Base-by-base conservation (phyloP, 306 rosid genomes). In the Hippophae gyantsensis region DNA sequence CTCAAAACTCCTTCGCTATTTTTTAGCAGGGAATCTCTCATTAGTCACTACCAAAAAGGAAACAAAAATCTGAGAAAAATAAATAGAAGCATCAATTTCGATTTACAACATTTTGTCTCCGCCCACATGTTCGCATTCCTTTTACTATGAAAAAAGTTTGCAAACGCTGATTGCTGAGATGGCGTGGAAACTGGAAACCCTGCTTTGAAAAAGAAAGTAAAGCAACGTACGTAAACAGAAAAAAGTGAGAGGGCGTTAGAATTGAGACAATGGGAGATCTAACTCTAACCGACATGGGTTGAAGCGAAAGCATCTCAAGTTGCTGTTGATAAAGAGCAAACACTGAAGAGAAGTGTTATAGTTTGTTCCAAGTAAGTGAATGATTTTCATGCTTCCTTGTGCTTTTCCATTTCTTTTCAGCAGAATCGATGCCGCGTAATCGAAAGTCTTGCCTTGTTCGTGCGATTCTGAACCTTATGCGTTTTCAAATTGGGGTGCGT, bases 271-370 rank as follows among this genome's bases (percentile, higher is more conserved):
- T 18, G 23, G 66, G 69, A 73, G 85, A 77, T 74, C 86, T 73
- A 69, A 60, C 59, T 74, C 86, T 73, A 69, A 60, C 59, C 69
- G 73, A 71, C 81, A 89, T 86, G 95, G 87, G 89, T 48, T 78
- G 87, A 80, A 73, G 64, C 52, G 38, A 48, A 65, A 68, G 63
- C 76, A 63, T 86, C 81, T 69, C 60, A 72, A 72, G 72, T 62
- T 78, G 66, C 62, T 62, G 67, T 69, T 54, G 62, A 58, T 69
- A 71, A 62, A 9, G 53, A 42, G 54, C 63, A 55, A 57, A 32
- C 38, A 32, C 38, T 32, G 38, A 32, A 32, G 38, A 2, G 14
- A 13, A 32, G 38, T 32, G 38, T 32, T 54, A 46, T 25, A 5
- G 5, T 52, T 27, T 53, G 32, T 8, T 75, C 53, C 57, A 32